Percentiles rank a stretch among this genome's conserved stretches.
These are phyloP conservation scores for Dacryopinax spathularia DNA, from an alignment of 768 basidiomycete species.

Conservation along the genomic window DNA sequence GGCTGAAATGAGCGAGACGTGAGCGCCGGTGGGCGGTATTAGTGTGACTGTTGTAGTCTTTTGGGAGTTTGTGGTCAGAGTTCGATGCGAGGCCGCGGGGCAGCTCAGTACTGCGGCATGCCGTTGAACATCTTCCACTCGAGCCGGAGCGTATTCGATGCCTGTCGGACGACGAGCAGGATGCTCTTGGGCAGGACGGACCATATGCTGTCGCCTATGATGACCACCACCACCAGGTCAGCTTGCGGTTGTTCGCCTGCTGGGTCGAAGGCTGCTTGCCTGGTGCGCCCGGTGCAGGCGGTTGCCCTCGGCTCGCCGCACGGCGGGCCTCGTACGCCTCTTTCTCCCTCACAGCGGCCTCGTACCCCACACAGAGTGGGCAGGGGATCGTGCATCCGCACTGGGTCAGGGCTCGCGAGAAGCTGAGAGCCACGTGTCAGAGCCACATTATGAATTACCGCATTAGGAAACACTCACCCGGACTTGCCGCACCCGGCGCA, in stretches of 20 bases:
- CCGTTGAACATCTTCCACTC: not conserved
- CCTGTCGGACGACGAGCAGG: not conserved
- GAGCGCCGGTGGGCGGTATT: not conserved
- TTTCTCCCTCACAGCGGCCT: conserved; percentile 1
- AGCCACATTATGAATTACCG: not conserved
- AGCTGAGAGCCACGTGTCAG: conserved; percentile 3
- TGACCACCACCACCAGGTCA: conserved; percentile 4
- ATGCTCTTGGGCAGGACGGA: not conserved
- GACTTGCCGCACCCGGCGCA: conserved; percentile 3
- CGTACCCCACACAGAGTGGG: not conserved
- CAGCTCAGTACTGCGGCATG: not conserved
- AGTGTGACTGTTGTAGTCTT: not conserved
- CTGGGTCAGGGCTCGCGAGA: not conserved
- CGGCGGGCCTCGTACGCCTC: conserved; percentile 2
- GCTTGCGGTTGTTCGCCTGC: not conserved
- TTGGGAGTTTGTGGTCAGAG: not conserved
- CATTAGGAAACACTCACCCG: not conserved
- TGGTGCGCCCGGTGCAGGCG: not conserved
- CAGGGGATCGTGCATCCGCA: conserved; percentile 4
- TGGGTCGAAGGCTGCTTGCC: not conserved
- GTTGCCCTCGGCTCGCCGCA: not conserved
- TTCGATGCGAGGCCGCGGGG: not conserved
- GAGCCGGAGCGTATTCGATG: not conserved
- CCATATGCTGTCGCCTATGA: not conserved
- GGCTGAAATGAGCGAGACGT: not conserved